phyloP scores from a whole-genome alignment of 306 rosid genomes.

The Alnus rubra region DNA sequence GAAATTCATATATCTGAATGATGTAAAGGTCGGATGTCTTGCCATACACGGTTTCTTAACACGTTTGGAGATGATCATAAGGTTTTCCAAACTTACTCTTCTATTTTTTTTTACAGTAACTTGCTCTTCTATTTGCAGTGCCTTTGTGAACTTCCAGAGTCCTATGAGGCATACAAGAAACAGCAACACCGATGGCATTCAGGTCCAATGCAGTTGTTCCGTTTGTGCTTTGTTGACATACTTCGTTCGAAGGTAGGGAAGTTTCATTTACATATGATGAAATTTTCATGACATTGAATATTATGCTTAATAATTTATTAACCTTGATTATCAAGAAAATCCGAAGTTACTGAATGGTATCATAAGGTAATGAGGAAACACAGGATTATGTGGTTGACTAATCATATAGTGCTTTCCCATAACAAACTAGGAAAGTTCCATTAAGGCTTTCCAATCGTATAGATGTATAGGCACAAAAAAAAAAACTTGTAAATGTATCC shows the following conservation, averaged over 20 bases:
- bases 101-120: conserved; percentile 21
- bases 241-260: conserved; percentile 81
- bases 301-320: neutral
- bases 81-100: conserved; percentile 34
- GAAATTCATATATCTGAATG: conserved; percentile 94
- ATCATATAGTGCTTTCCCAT: neutral
- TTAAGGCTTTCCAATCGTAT: neutral
- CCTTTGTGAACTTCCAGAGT: conserved; percentile 99
- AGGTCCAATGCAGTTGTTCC: conserved; percentile 98
- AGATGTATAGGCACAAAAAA: neutral
- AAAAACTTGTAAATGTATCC: neutral
- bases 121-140: conserved; percentile 58
- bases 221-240: conserved; percentile 80
- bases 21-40: conserved; percentile 66
- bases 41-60: conserved; percentile 18
- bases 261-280: neutral
- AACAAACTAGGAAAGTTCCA: conserved; percentile 3
- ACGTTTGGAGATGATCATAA: neutral
- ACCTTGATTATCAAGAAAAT: neutral
- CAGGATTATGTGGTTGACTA: conserved; percentile 4
- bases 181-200: conserved; percentile 99
- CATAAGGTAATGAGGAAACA: neutral
- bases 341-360: neutral
- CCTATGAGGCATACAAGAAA: conserved; percentile 93
- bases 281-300: conserved; percentile 5